Evolutionary conservation across 2,329 filamentous ascomycete species (phyloP), one percentile per base, ranked within the genome.

Genomic region (Colletotrichum melonis): DNA sequence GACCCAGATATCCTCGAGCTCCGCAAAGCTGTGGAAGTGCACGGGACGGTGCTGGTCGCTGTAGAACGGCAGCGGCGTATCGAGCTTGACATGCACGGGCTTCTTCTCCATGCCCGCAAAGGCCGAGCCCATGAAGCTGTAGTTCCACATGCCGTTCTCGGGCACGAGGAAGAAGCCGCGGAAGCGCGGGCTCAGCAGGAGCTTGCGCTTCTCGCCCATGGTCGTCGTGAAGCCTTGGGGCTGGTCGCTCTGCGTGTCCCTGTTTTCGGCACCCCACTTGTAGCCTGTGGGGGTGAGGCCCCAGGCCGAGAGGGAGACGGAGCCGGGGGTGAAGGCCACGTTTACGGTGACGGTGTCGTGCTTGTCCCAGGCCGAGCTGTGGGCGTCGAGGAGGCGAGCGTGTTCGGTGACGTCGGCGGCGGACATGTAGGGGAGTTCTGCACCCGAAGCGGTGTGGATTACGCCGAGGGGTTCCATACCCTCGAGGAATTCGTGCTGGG

Each of bases 191-290:
- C 94, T 97, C 66, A 99, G 90, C 32, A 99, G 86, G 68, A 99
- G 87, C 86, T 99, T 97, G 78, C 95, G 95, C 86, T 98, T 98
- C 84, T 97, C 94, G 65, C 97, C 97, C 90, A 98, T 97, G 72
- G 87, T 91, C 30, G 95, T 97, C 71, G 92, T 92, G 87, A 99
- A 99, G 52, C 97, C 97, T 76, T 95, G 93, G 0, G 97, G 97
- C 82, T 97, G 95, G 82, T 99, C 97, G 75, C 94, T 97, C 77
- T 93, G 92, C 68, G 92, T 91, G 84, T 99, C 97, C 84, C 93
- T 96, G 88, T 99, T 99, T 81, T 98, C 94, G 1, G 92, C 95
- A 76, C 97, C 97, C 97, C 97, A 99, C 83, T 96, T 96, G 87
- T 97, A 98, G 65, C 97, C 97, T 75, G 93, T 88, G 1, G 97